These are phyloP conservation scores for Sporisorium iseilematis-ciliati DNA, from an alignment of 1,284 basidiomycete species.

Conservation along the genomic window DNA sequence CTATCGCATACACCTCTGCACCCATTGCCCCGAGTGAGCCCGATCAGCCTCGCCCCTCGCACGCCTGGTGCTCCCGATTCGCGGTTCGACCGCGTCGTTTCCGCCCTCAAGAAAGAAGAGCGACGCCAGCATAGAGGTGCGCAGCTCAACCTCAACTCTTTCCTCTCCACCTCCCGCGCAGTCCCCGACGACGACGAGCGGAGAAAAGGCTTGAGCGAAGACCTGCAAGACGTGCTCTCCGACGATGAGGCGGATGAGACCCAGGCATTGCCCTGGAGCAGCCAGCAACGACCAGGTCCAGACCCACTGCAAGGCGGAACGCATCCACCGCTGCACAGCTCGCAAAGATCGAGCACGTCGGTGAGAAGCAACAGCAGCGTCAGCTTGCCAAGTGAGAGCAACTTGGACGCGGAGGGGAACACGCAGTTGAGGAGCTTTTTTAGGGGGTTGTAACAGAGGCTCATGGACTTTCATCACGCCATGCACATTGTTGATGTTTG, in stretches of 20 bases:
- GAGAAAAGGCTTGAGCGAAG: constrained; percentile 17
- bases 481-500: too few species aligned
- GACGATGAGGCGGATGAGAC: constrained; percentile 28
- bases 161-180: not conserved
- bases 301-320: too few species aligned
- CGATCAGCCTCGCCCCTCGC: constrained; percentile 19
- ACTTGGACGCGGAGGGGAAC: constrained; percentile 9
- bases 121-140: constrained; percentile 21
- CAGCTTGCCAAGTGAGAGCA: constrained; percentile 20
- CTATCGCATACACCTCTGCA: not conserved
- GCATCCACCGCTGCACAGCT: not conserved
- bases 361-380: constrained; percentile 7
- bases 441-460: constrained; percentile 9
- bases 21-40: constrained; percentile 12
- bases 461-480: too few species aligned
- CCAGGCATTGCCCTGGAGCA: constrained; percentile 32
- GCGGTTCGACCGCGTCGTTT: constrained; percentile 29
- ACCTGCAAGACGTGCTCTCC: constrained; percentile 28
- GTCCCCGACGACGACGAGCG: not conserved
- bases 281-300: not conserved
- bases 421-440: constrained; percentile 26
- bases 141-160: constrained; percentile 28
- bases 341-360: constrained; percentile 6
- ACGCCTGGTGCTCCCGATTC: not conserved
- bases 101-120: constrained; percentile 30